Percentiles rank a stretch among this genome's conserved stretches.
phyloP scores from a whole-genome alignment of 768 basidiomycete genomes.

The Pleurotus sapidus region DNA sequence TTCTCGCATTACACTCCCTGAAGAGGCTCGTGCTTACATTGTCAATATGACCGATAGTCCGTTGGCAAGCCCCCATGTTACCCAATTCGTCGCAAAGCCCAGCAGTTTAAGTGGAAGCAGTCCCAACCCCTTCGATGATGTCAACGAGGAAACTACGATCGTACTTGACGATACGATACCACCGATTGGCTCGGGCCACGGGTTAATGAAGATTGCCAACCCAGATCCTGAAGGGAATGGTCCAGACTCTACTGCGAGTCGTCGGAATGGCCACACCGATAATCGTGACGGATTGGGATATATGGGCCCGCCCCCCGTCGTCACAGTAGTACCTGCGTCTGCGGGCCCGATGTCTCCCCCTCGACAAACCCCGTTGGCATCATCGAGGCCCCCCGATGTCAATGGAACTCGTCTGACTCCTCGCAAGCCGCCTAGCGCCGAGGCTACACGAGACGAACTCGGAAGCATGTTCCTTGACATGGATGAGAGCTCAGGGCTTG shows the following conservation, averaged over 20 bases:
- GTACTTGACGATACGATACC: background rate
- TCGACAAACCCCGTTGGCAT: conserved; percentile 18
- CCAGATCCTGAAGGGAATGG: background rate
- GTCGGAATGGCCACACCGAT: background rate
- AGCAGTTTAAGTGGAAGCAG: conserved; percentile 3
- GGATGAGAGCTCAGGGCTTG: conserved; percentile 46
- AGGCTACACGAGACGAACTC: conserved; percentile 9
- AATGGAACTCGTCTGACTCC: conserved; percentile 3
- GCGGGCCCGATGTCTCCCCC: conserved; percentile 5
- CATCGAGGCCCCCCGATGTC: conserved; percentile 11
- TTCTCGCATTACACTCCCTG: conserved; percentile 68
- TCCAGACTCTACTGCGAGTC: background rate
- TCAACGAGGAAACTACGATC: background rate
- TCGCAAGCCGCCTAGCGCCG: background rate
- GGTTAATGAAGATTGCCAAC: background rate
- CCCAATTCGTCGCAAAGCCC: conserved; percentile 30
- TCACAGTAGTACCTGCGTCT: conserved; percentile 12
- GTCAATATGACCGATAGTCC: conserved; percentile 67
- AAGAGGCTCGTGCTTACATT: conserved; percentile 75
- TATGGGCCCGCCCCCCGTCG: conserved; percentile 1
- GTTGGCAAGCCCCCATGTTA: conserved; percentile 45
- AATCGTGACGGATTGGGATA: background rate
- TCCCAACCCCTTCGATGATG: conserved; percentile 4
- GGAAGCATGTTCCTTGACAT: conserved; percentile 67
- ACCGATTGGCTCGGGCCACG: background rate